Base-by-base conservation (phyloP, 192 early-diverging fungal species). In the Backusella mclennaniae region DNA sequence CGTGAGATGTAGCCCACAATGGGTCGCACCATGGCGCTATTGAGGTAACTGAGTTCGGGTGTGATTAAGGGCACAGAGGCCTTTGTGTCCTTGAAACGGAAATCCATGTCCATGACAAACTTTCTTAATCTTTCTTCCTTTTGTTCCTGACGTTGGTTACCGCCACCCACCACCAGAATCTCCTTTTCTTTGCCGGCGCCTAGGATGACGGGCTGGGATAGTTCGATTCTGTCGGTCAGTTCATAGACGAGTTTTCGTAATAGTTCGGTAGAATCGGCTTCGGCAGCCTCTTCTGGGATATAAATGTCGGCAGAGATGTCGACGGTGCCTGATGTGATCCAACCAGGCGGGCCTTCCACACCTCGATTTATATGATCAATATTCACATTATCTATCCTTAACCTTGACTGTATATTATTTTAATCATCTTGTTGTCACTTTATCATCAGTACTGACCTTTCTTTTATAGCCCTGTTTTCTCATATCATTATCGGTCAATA, bases 1-100 rank as follows among this genome's bases (percentile, higher is more conserved):
- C 94, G 90, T 79, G 98, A 98, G 89, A 99, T 94, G 76, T 93
- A 99, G 15, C 90, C 98, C 0, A 98, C 96, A 49, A 98, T 88
- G 1, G 98, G 97, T 5, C 98, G 90, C 29, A 98, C 92, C 73
- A 97, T 84, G 23, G 96, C 96, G 23, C 90, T 90, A 73, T 85
- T 93, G 67, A 97, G 78, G 67, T 96, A 96, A 6, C 89, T 87
- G 35, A 96, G 80, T 53, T 93, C 90, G 46, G 88, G 86, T 19
- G 88, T 87, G 11, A 86, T 79, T 0, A 97, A 79, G 8, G 98
- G 98, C 1, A 98, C 93, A 4, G 90, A 90, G 0, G 98, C 96
- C 68, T 96, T 95, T 67, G 95, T 88, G 82, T 98, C 93, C 75
- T 97, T 95, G 77, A 99, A 92, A 44, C 91, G 87, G 35, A 99